Conservation (phyloP, 768 basidiomycete species). For the Amanita rubescens region DNA sequence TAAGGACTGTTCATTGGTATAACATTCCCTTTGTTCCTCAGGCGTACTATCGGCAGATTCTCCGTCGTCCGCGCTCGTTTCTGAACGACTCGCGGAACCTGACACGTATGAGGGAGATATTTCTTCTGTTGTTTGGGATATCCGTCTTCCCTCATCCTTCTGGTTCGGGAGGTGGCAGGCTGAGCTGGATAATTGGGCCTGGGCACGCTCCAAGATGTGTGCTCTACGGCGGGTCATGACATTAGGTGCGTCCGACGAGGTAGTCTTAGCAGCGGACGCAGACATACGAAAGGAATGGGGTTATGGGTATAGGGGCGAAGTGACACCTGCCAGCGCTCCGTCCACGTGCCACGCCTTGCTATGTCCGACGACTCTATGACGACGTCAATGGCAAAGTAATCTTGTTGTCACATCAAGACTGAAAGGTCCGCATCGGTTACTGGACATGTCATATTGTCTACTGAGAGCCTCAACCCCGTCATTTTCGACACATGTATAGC, state of each 20-base stretch:
- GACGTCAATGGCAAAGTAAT: too few relatives aligned
- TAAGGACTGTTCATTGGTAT: neutral
- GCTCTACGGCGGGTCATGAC: slow-evolving; percentile 17
- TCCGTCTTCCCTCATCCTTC: neutral
- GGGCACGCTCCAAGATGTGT: slow-evolving; percentile 21
- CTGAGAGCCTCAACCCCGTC: too few relatives aligned
- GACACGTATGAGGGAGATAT: slow-evolving; percentile 10
- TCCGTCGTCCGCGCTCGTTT: slow-evolving; percentile 15
- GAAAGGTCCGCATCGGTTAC: neutral
- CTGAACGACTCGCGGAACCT: slow-evolving; percentile 20
- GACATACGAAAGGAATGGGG: neutral
- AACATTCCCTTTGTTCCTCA: slow-evolving; percentile 6
- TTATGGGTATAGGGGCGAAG: neutral
- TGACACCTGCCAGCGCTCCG: too few relatives aligned
- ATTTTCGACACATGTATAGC: too few relatives aligned
- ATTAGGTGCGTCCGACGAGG: neutral
- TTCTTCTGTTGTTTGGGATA: slow-evolving; percentile 9
- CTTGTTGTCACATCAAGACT: too few relatives aligned
- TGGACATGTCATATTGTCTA: neutral
- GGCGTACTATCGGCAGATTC: neutral
- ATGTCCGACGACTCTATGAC: too few relatives aligned
- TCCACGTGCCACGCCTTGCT: too few relatives aligned
- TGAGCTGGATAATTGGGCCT: slow-evolving; percentile 15
- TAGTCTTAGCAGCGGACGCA: neutral
- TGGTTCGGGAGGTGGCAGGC: neutral